Evolutionary conservation across 139 green algal genomes (phyloP).

Genomic region (Raphidocelis subcapitata): DNA sequence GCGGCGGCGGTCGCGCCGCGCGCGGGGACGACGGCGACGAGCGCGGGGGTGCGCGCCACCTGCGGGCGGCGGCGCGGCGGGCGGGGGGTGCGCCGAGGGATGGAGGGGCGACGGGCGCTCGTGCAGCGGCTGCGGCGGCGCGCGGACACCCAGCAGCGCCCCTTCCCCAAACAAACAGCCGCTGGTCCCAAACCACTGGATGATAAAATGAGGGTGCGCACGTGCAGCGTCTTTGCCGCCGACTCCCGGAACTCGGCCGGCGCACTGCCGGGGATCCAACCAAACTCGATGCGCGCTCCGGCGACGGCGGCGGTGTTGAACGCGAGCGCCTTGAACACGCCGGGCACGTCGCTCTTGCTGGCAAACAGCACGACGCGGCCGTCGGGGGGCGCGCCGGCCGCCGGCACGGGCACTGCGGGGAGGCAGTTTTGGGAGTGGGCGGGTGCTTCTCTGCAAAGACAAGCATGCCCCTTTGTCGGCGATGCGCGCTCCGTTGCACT

Average conservation of each 20-base stretch:
- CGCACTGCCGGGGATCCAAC: not conserved
- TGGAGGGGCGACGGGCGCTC: too few species aligned
- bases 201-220: too few species aligned
- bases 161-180: too few species aligned
- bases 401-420: not conserved
- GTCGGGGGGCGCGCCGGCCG: not conserved
- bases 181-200: too few species aligned
- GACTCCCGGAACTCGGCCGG: not conserved
- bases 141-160: too few species aligned
- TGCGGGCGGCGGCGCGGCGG: too few species aligned
- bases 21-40: not conserved
- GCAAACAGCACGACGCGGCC: conserved; percentile 26
- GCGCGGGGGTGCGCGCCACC: not conserved
- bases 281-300: conserved; percentile 6
- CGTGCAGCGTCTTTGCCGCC: not conserved
- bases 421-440: not conserved
- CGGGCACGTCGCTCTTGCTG: conserved; percentile 11
- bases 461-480: conserved; percentile 6
- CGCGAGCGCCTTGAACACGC: conserved; percentile 28
- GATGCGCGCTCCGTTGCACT: too few species aligned
- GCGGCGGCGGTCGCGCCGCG: too few species aligned
- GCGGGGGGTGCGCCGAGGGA: too few species aligned
- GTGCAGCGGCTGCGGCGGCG: too few species aligned
- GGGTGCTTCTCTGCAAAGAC: not conserved
- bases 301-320: conserved; percentile 5